These are phyloP conservation scores for Kwoniella pini DNA, from an alignment of 768 basidiomycete species.

Conservation along the genomic window DNA sequence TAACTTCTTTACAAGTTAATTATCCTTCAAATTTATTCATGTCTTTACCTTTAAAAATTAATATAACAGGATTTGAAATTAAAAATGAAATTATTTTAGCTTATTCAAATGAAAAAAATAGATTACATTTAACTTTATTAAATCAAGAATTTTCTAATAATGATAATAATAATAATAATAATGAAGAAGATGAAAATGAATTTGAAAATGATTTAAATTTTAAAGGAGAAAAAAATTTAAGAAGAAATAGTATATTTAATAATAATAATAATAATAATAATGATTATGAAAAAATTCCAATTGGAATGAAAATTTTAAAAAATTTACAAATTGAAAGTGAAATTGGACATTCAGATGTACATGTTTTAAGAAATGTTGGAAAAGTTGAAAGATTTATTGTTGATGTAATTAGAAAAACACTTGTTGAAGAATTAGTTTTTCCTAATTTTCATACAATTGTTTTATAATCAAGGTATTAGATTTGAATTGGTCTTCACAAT, in stretches of 20 bases:
- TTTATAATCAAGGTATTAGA: conserved; percentile 20
- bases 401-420: conserved; percentile 93
- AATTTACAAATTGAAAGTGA: conserved; percentile 92
- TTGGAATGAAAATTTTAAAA: conserved; percentile 74
- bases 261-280: too few species aligned
- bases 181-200: not conserved
- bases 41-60: conserved; percentile 91
- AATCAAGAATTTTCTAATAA: conserved; percentile 57
- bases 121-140: conserved; percentile 83
- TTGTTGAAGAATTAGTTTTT: conserved; percentile 94
- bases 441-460: conserved; percentile 85
- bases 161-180: not conserved
- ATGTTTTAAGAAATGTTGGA: conserved; percentile 79
- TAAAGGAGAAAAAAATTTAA: too few species aligned
- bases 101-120: conserved; percentile 77
- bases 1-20: conserved; percentile 92
- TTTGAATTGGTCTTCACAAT: too few species aligned
- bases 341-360: conserved; percentile 87
- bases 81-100: conserved; percentile 85
- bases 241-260: conserved; percentile 1
- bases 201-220: too few species aligned
- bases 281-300: conserved; percentile 19
- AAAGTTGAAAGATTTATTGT: conserved; percentile 92
- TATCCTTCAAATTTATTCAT: conserved; percentile 96
- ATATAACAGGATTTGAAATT: conserved; percentile 85